Conservation (phyloP, 805 yeast genomes). For the Tetrapisispora pingtungensis region DNA sequence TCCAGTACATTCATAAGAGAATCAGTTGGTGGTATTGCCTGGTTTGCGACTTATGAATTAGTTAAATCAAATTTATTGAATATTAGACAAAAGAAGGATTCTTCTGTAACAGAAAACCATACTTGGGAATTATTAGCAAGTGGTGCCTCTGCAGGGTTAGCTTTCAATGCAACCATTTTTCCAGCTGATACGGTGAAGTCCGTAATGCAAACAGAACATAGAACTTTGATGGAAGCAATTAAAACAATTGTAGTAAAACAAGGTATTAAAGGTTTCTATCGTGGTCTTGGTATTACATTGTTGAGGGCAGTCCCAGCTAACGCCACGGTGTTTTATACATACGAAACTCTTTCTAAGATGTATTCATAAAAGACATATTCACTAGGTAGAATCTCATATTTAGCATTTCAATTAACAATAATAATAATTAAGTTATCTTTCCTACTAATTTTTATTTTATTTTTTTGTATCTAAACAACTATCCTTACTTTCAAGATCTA, state of each 20-base stretch:
- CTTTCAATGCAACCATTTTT: conserved; percentile 68
- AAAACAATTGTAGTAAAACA: conserved; percentile 37
- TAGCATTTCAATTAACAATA: background rate
- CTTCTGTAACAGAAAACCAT: conserved; percentile 25
- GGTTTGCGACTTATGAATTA: conserved; percentile 86
- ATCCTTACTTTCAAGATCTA: no score
- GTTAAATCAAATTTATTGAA: conserved; percentile 30
- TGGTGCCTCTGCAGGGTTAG: conserved; percentile 82
- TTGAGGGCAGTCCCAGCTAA: conserved; percentile 81
- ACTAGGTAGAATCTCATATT: background rate
- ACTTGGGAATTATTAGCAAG: conserved; percentile 52
- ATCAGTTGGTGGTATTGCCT: conserved; percentile 80
- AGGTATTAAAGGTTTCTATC: conserved; percentile 66
- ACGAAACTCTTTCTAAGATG: conserved; percentile 40
- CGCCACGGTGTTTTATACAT: conserved; percentile 73
- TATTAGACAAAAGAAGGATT: conserved; percentile 11
- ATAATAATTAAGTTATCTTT: no score
- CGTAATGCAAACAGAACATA: conserved; percentile 49
- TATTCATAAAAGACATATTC: background rate
- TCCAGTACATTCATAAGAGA: conserved; percentile 73
- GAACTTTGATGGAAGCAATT: conserved; percentile 35
- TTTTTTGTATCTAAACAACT: no score
- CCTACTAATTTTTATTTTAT: no score
- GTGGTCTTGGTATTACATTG: conserved; percentile 77
- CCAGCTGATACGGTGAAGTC: conserved; percentile 91